Percentiles rank a stretch among this genome's conserved stretches.
Conservation (phyloP, 2,329 filamentous ascomycete genomes). For the Aureobasidium sp. region DNA sequence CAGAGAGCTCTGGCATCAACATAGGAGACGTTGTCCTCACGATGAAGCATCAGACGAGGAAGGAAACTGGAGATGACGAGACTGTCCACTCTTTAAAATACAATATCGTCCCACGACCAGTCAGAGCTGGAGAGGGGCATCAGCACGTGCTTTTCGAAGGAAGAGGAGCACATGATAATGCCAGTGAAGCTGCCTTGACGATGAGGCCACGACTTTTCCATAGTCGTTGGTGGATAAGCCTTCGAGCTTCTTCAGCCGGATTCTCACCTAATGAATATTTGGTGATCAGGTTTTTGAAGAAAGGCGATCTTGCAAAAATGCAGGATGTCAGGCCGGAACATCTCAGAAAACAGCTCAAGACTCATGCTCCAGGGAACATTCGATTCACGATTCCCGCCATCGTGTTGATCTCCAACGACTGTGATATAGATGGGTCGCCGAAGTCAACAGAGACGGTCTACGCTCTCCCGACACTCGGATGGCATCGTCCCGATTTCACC, state of each 20-base stretch:
- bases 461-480: conserved; percentile 28
- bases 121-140: neutral
- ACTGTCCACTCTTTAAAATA: neutral
- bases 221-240: conserved; percentile 49
- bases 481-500: conserved; percentile 18
- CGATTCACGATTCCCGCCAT: conserved; percentile 38
- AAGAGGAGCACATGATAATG: neutral
- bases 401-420: conserved; percentile 11
- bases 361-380: conserved; percentile 30
- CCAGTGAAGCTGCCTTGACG: neutral
- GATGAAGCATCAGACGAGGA: neutral
- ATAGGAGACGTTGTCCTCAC: neutral
- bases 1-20: neutral
- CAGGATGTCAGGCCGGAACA: neutral
- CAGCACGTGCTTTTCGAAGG: neutral
- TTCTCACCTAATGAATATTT: conserved; percentile 25
- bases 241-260: conserved; percentile 29
- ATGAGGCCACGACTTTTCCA: conserved; percentile 45
- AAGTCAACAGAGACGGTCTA: conserved; percentile 20
- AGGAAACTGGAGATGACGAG: neutral
- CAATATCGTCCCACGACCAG: neutral
- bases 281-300: conserved; percentile 35
- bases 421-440: neutral
- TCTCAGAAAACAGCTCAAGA: conserved; percentile 21
- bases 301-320: conserved; percentile 24